These are phyloP conservation scores for Barnettozyma hawaiiensis DNA, from an alignment of 1,139 yeast genomes.

Conservation along the genomic window DNA sequence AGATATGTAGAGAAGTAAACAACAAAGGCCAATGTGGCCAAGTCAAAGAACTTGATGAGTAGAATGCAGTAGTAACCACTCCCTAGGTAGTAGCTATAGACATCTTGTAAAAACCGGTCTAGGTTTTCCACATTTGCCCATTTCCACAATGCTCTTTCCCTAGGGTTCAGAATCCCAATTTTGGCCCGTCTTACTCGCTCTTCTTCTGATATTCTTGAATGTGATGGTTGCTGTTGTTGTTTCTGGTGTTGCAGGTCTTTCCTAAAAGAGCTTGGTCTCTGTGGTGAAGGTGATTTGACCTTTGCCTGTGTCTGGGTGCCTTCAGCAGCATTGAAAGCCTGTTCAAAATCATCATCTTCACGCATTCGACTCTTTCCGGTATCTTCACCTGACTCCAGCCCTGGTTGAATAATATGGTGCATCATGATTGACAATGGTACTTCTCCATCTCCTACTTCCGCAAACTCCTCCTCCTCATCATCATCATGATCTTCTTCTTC, in stretches of 20 bases:
- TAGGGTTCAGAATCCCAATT: conserved; percentile 41
- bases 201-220: conserved; percentile 12
- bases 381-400: background rate
- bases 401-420: conserved; percentile 15
- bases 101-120: conserved; percentile 78
- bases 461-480: conserved; percentile 10
- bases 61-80: conserved; percentile 79
- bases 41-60: conserved; percentile 56
- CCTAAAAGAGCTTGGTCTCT: conserved; percentile 6
- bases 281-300: conserved; percentile 6
- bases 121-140: conserved; percentile 96
- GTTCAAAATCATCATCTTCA: conserved; percentile 1
- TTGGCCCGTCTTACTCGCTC: conserved; percentile 24
- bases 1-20: conserved; percentile 73
- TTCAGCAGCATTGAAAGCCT: background rate
- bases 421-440: conserved; percentile 28
- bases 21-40: conserved; percentile 70
- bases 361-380: background rate
- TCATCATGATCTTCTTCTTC: no score
- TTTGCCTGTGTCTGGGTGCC: background rate
- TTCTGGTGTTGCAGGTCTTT: no score
- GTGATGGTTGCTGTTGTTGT: background rate
- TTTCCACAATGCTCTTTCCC: conserved; percentile 82
- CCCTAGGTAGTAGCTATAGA: conserved; percentile 78
- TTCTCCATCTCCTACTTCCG: conserved; percentile 17